Evolutionary conservation across 768 basidiomycete species (phyloP).

Genomic region (Cystobasidium onofrii): DNA sequence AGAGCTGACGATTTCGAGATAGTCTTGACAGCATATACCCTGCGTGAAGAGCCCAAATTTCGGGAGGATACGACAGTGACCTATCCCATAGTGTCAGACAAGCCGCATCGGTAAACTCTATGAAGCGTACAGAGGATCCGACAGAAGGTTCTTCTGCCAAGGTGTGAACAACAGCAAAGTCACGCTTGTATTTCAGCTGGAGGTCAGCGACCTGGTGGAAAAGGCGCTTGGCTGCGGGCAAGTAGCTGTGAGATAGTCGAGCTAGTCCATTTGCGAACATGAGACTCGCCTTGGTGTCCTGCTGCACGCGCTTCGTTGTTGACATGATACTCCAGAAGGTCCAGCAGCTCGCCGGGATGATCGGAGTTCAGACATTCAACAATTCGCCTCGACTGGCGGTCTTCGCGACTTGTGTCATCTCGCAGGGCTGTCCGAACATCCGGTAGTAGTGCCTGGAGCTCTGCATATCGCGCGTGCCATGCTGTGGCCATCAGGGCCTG

Average conservation of each 20-base stretch:
- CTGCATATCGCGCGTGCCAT: neutral
- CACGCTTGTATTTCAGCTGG: neutral
- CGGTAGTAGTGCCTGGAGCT: neutral
- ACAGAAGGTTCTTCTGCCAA: neutral
- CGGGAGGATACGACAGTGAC: neutral
- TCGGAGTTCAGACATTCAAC: neutral
- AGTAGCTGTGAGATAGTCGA: neutral
- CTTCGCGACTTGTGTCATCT: neutral
- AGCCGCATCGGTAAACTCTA: neutral
- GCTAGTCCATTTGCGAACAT: neutral
- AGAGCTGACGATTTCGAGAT: slow-evolving; percentile 10
- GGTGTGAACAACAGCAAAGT: slow-evolving; percentile 21
- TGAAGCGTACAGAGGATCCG: neutral
- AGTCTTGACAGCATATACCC: slow-evolving; percentile 16
- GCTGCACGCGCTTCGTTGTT: neutral
- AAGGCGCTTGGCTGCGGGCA: neutral
- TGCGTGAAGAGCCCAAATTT: neutral
- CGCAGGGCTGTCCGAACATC: neutral
- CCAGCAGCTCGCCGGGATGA: slow-evolving; percentile 1
- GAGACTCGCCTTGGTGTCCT: neutral
- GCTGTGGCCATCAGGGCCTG: neutral
- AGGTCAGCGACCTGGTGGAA: slow-evolving; percentile 11
- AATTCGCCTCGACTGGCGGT: neutral
- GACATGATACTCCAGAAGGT: neutral
- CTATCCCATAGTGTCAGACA: neutral